Percentiles rank a stretch among this genome's conserved stretches.
These are phyloP conservation scores for Aspergillus nanangensis DNA, from an alignment of 495 filamentous ascomycete genomes.

Conservation along the genomic window DNA sequence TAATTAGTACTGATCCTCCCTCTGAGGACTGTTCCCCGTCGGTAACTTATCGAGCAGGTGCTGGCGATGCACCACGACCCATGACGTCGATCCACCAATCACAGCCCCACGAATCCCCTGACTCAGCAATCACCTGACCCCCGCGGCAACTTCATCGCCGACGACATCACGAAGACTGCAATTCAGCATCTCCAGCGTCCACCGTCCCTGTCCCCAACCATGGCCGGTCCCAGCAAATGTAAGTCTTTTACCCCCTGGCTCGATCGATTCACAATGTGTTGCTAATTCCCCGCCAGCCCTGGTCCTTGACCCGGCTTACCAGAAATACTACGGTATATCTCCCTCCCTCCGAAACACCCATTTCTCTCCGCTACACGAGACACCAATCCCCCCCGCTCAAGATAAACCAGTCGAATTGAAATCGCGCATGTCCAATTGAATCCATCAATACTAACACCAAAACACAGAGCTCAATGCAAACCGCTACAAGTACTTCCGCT, in stretches of 20 bases:
- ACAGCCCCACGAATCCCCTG: neutral
- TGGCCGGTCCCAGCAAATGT: constrained; percentile 50
- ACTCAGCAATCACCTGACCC: constrained; percentile 16
- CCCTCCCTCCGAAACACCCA: constrained; percentile 8
- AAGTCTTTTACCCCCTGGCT: constrained; percentile 9
- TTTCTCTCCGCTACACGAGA: neutral
- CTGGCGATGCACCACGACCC: too few species aligned
- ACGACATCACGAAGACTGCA: neutral
- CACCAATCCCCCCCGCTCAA: neutral
- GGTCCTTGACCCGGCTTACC: constrained; percentile 71
- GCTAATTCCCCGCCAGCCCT: constrained; percentile 35
- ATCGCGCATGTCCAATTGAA: neutral
- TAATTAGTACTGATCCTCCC: too few species aligned
- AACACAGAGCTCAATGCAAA: constrained; percentile 72
- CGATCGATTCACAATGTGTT: too few species aligned
- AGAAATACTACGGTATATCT: constrained; percentile 66
- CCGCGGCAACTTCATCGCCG: constrained; percentile 9
- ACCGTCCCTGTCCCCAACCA: too few species aligned
- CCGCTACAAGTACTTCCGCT: constrained; percentile 93
- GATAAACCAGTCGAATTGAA: neutral
- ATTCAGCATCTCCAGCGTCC: neutral
- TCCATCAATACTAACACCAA: neutral
- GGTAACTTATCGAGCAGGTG: neutral
- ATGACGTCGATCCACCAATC: too few species aligned
- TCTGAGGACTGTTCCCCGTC: neutral